These are phyloP conservation scores for Raphanus sativus DNA, from an alignment of 345 rosid genomes.

Conservation along the genomic window DNA sequence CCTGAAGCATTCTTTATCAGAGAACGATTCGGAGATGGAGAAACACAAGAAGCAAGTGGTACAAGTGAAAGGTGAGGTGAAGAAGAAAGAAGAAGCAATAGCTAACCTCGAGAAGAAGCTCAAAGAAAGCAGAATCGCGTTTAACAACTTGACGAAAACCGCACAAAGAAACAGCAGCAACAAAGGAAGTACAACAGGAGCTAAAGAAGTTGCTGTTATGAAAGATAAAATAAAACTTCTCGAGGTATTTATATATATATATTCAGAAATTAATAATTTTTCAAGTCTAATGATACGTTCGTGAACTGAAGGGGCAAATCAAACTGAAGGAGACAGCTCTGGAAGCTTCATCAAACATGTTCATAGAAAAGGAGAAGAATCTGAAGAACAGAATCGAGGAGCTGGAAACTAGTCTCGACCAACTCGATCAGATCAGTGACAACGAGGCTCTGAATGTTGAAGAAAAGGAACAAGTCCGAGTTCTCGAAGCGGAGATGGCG, in stretches of 20 bases:
- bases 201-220: slow-evolving; percentile 56
- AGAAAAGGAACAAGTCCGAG: slow-evolving; percentile 32
- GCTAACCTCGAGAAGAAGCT: slow-evolving; percentile 49
- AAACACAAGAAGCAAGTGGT: slow-evolving; percentile 58
- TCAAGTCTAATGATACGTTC: neutral
- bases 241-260: slow-evolving; percentile 46
- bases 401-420: slow-evolving; percentile 44
- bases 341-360: slow-evolving; percentile 54
- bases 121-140: slow-evolving; percentile 38
- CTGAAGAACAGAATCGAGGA: slow-evolving; percentile 56
- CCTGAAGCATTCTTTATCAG: slow-evolving; percentile 49
- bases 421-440: slow-evolving; percentile 3
- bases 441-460: slow-evolving; percentile 10
- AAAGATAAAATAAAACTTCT: slow-evolving; percentile 60
- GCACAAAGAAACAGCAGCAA: slow-evolving; percentile 33
- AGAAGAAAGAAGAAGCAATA: slow-evolving; percentile 62
- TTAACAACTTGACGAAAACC: slow-evolving; percentile 45
- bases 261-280: too few species aligned
- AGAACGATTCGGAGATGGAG: slow-evolving; percentile 66
- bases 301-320: slow-evolving; percentile 53
- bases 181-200: slow-evolving; percentile 45
- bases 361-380: slow-evolving; percentile 62
- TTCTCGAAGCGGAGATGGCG: slow-evolving; percentile 45
- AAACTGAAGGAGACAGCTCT: slow-evolving; percentile 62
- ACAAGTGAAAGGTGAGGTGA: slow-evolving; percentile 60